Percentiles rank a stretch among this genome's conserved stretches.
These are phyloP conservation scores for Arabis hirsuta DNA, from an alignment of 345 rosid species.

Conservation along the genomic window DNA sequence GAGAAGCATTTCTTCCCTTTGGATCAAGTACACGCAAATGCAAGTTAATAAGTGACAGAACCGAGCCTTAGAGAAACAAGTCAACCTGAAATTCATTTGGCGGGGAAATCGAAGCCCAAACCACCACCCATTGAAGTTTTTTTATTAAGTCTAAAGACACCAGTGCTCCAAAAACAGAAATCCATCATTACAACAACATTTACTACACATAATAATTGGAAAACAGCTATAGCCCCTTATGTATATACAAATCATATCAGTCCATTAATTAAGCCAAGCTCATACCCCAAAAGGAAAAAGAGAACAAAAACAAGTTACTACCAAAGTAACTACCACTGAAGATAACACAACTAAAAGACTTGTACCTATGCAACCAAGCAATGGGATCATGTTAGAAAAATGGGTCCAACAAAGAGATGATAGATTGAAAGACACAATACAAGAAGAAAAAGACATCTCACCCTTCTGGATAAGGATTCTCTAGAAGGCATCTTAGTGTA, in stretches of 20 bases:
- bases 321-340: slow-evolving; percentile 12
- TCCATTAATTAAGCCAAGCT: slow-evolving; percentile 14
- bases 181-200: slow-evolving; percentile 8
- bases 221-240: slow-evolving; percentile 7
- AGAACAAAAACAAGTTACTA: slow-evolving; percentile 2
- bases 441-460: slow-evolving; percentile 39
- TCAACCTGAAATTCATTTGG: slow-evolving; percentile 3
- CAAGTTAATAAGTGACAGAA: slow-evolving; percentile 10
- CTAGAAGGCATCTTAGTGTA: slow-evolving; percentile 98
- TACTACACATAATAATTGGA: slow-evolving; percentile 8
- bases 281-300: slow-evolving; percentile 36
- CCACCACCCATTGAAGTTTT: slow-evolving; percentile 24
- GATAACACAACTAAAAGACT: neutral
- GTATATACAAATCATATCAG: neutral
- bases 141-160: too few species aligned
- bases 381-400: neutral
- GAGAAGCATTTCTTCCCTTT: slow-evolving; percentile 70
- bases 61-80: slow-evolving; percentile 1
- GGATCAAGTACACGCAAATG: slow-evolving; percentile 50
- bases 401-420: slow-evolving; percentile 18
- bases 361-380: neutral
- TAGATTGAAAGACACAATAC: neutral
- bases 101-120: slow-evolving; percentile 4
- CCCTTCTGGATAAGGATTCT: slow-evolving; percentile 66
- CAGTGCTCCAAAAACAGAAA: slow-evolving; percentile 24